Base-by-base conservation (phyloP, 805 yeast species). In the Sugiyamaella qingdaonensis region DNA sequence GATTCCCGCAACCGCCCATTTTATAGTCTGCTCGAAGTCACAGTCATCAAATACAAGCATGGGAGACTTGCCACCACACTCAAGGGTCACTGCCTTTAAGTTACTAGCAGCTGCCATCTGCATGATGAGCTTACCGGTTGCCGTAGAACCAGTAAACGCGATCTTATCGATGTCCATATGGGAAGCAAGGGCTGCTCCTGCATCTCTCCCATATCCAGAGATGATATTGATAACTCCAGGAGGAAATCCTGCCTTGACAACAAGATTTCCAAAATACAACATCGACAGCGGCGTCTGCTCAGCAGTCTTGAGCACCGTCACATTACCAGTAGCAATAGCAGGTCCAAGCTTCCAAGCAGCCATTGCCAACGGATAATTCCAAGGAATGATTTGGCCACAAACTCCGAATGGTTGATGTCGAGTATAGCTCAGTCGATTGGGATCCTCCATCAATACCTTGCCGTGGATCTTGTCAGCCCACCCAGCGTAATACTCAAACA, bases 31-130 rank as follows among this genome's bases (percentile, higher is more conserved):
- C 53, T 85, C 82, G 55, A 91, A 68, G 69, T 91, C 82, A 53
- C 92, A 91, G 68, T 91, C 97, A 65, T 85, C 84, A 67, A 86
- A 89, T 48, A 91, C 84, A 62, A 91, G 82, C 72, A 86, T 84
- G 65, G 98, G 96, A 33, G 97, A 90, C 76, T 91, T 91, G 68
- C 98, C 98, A 68, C 98, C 98, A 64, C 90, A 82, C 76, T 91
- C 98, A 68, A 91, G 79, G 43, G 97, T 91, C 58, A 90, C 88
- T 71, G 87, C 89, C 79, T 91, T 91, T 71, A 91, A 78, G 72
- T 84, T 83, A 47, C 88, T 79, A 57, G 81, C 82, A 59, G 95
- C 88, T 57, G 96, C 91, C 56, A 79, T 77, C 71, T 79, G 80
- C 85, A 88, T 85, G 67, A 91, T 87, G 63, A 73, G 73, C 70